Base-by-base conservation (phyloP, 1,284 basidiomycete genomes). In the Puccinia triticina region DNA sequence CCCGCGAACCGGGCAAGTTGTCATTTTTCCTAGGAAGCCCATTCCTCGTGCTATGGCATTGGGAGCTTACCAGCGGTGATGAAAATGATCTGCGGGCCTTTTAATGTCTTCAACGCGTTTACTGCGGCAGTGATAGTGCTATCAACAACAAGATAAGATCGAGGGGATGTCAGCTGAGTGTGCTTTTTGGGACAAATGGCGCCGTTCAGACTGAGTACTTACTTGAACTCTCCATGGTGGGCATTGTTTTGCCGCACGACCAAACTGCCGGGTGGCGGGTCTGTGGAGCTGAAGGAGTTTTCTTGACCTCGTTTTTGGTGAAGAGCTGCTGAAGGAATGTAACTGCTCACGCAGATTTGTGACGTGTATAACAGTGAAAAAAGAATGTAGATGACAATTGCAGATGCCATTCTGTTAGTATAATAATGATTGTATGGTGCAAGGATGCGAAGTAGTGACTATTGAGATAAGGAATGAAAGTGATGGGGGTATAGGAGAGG, bases 11-110 rank as follows among this genome's bases (percentile, higher is more conserved):
- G n/a, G 29, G 59, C 21, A 26, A 26, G 23, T 10, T 64, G 61
- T 12, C 4, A 1, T 40, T 66, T 57, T 26, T 26, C n/a, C 37
- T 40, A 46, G 43, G 12, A 5, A 43, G 40, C 40, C 40, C 40
- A 43, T 43, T 21, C 16, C 23, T 71, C 1, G 3, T 14, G 67
- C 40, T 34, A 67, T 8, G 8, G 67, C 12, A 3, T 46, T 14
- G 21, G 50, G 0, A 3, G 21, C 46, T 75, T 26, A 75, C 73
- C 73, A n/a, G 73, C 53, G n/a, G 12, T 12, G 29, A 75, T 57
- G n/a, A 75, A 75, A 37, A 75, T 75, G 10, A 5, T 59, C n/a
- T 75, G 73, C 1, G 73, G 73, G 5, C 73, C 73, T 37, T 75
- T 40, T 34, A 75, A 40, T 2, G 12, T 40, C 23, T 43, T 57